phyloP scores from a whole-genome alignment of 176 grass and related monocot genomes.

The Otatea glauca region DNA sequence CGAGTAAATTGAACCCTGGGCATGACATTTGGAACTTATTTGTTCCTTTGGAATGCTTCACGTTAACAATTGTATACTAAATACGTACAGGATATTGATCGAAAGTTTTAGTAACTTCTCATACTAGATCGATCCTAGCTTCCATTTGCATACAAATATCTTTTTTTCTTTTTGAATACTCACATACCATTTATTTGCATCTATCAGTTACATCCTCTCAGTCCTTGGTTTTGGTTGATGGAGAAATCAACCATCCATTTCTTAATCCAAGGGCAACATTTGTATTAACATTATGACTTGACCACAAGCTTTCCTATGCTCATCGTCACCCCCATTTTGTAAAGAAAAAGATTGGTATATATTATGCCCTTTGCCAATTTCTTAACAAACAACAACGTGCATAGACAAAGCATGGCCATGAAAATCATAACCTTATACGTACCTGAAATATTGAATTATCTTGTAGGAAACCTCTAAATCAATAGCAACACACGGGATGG shows the following conservation, averaged over 20 bases:
- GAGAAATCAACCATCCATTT: neutral
- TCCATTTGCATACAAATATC: too few relatives aligned
- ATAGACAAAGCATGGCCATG: neutral
- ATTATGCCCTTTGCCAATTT: neutral
- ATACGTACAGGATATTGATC: too few relatives aligned
- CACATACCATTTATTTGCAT: too few relatives aligned
- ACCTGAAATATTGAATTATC: constrained; percentile 29
- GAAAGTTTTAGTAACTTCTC: too few relatives aligned
- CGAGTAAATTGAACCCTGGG: neutral
- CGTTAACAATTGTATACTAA: too few relatives aligned
- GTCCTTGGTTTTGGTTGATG: too few relatives aligned
- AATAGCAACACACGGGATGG: constrained; percentile 34
- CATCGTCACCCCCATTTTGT: neutral
- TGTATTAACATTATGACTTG: neutral
- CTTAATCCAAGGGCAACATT: neutral
- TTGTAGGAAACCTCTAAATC: constrained; percentile 43
- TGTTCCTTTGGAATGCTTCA: too few relatives aligned
- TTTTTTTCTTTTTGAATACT: too few relatives aligned
- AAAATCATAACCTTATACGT: neutral
- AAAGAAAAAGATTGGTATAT: neutral
- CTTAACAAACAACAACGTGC: neutral
- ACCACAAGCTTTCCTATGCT: neutral
- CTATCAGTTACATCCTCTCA: too few relatives aligned
- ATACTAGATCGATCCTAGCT: too few relatives aligned
- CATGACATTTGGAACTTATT: too few relatives aligned